Conservation (phyloP, 2,329 filamentous ascomycete species). For the Laburnicola sp. region DNA sequence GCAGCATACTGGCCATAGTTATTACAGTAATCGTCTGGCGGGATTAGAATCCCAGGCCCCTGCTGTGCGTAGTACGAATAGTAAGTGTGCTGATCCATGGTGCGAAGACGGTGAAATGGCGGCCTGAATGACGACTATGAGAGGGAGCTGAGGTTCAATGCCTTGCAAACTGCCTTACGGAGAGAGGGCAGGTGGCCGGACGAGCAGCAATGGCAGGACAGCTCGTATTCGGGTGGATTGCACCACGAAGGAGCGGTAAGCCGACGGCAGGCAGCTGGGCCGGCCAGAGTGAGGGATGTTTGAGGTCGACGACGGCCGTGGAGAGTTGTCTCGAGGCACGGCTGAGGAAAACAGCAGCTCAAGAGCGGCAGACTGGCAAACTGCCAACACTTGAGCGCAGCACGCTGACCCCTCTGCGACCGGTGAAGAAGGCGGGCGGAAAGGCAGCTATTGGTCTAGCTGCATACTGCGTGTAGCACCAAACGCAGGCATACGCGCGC, state of each 20-base stretch:
- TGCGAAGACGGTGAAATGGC: constrained; percentile 26
- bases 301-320: constrained; percentile 35
- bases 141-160: constrained; percentile 28
- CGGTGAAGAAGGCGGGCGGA: constrained; percentile 36
- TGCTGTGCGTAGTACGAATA: constrained; percentile 28
- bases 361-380: neutral
- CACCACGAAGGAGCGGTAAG: constrained; percentile 23
- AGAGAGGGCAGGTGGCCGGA: constrained; percentile 28
- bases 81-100: constrained; percentile 33
- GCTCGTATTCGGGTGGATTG: constrained; percentile 25
- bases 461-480: constrained; percentile 35
- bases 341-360: neutral
- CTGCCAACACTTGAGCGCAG: constrained; percentile 27
- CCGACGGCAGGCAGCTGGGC: constrained; percentile 24
- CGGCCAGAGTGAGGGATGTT: constrained; percentile 28
- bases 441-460: constrained; percentile 41
- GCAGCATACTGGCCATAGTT: constrained; percentile 28
- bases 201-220: constrained; percentile 19
- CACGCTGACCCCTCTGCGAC: constrained; percentile 40
- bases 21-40: constrained; percentile 25
- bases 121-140: constrained; percentile 24
- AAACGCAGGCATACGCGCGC: constrained; percentile 27
- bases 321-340: constrained; percentile 23
- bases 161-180: constrained; percentile 32
- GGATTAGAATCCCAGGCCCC: constrained; percentile 24